Conservation (phyloP, 306 rosid genomes). For the Fagus sylvatica region DNA sequence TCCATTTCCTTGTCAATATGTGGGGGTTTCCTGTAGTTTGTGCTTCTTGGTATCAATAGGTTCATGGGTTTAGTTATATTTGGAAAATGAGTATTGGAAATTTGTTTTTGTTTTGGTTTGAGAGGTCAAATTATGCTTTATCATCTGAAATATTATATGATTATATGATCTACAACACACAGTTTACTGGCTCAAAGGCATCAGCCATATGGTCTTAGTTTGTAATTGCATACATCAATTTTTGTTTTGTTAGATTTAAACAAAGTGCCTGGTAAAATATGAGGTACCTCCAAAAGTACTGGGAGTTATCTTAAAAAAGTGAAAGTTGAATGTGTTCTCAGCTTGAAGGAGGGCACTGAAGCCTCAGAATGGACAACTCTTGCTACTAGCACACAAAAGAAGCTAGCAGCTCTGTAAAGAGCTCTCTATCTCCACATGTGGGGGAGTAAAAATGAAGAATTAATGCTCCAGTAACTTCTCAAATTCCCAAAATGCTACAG, state of each 20-base stretch:
- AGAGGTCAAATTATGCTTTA: background rate
- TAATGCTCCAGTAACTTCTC: too few species aligned
- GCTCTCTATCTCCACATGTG: too few species aligned
- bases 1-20: background rate
- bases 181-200: too few species aligned
- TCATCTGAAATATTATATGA: background rate
- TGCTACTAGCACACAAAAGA: background rate
- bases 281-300: background rate
- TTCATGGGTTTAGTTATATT: conserved; percentile 4
- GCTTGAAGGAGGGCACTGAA: background rate
- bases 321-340: background rate
- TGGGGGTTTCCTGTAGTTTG: background rate
- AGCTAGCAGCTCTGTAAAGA: background rate
- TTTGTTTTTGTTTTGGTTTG: background rate
- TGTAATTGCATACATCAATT: background rate
- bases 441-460: too few species aligned
- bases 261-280: too few species aligned
- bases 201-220: background rate
- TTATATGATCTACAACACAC: too few species aligned
- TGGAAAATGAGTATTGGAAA: background rate
- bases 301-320: background rate
- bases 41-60: background rate
- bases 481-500: too few species aligned
- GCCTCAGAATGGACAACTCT: background rate
- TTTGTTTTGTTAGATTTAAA: background rate